A percentile compares a stretch with the other conserved stretches of the same genome.
phyloP scores from a whole-genome alignment of 371 early-diverging fungal genomes.

The Mucor irregularis region DNA sequence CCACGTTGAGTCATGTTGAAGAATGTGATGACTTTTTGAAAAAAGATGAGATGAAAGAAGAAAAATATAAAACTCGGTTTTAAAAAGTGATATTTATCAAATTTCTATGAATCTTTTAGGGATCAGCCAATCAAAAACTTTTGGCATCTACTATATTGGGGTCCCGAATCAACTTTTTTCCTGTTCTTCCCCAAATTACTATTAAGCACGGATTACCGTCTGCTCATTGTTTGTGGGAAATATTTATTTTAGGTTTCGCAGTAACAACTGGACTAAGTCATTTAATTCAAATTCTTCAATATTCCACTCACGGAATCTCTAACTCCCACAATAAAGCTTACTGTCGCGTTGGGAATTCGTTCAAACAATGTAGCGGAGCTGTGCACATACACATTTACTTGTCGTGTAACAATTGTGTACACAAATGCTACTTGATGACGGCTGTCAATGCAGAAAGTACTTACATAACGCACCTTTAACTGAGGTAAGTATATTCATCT shows the following conservation, averaged over 20 bases:
- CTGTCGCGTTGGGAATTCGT: not conserved
- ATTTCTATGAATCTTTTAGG: not conserved
- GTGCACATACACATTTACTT: not conserved
- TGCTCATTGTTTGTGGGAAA: not conserved
- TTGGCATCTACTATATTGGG: not conserved
- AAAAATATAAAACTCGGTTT: not conserved
- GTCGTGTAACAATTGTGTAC: not conserved
- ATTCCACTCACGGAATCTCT: too few relatives aligned
- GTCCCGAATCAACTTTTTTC: not conserved
- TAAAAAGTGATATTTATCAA: not conserved
- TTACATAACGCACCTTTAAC: too few relatives aligned
- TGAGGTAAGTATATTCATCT: too few relatives aligned
- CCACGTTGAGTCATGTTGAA: conserved; percentile 29
- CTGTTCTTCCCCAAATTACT: not conserved
- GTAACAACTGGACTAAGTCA: not conserved
- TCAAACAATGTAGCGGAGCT: not conserved
- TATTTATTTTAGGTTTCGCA: not conserved
- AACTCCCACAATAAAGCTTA: too few relatives aligned
- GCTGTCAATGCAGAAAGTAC: conserved; percentile 1
- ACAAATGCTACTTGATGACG: not conserved
- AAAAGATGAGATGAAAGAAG: not conserved
- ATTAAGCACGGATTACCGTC: not conserved
- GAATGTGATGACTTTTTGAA: not conserved
- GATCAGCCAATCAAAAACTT: not conserved
- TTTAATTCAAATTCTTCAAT: not conserved